Conservation (phyloP, 2,329 filamentous ascomycete species). For the Metarhizium anisopliae region DNA sequence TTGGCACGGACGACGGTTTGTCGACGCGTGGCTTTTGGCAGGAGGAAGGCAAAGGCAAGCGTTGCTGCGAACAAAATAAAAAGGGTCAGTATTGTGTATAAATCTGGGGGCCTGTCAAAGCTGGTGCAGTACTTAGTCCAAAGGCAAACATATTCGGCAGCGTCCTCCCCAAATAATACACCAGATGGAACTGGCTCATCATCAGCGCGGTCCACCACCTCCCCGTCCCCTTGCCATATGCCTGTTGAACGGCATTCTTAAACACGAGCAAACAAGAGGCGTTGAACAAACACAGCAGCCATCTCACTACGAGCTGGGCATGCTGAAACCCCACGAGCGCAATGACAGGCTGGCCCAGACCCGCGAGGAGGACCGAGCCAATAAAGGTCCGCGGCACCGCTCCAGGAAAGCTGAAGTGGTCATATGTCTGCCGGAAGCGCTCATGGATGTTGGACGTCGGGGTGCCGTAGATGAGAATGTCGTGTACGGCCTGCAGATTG, state of each 20-base stretch:
- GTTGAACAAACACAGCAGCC: constrained; percentile 71
- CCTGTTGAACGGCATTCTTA: constrained; percentile 49
- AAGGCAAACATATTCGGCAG: constrained; percentile 97
- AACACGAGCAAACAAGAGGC: constrained; percentile 59
- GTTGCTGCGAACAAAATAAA: constrained; percentile 42
- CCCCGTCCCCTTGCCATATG: constrained; percentile 60
- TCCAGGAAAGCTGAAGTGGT: constrained; percentile 85
- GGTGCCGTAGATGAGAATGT: constrained; percentile 74
- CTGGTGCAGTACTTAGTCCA: constrained; percentile 57
- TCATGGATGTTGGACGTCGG: constrained; percentile 36
- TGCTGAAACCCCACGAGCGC: constrained; percentile 44
- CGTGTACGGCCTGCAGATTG: constrained; percentile 89
- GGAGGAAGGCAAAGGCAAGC: constrained; percentile 45
- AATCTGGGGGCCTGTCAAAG: background rate
- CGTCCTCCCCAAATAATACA: constrained; percentile 87
- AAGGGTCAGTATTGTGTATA: background rate
- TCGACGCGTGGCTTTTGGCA: constrained; percentile 23
- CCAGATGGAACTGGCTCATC: constrained; percentile 79
- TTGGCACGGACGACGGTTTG: constrained; percentile 38
- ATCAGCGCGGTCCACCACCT: constrained; percentile 76
- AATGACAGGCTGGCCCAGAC: constrained; percentile 59
- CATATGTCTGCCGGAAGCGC: constrained; percentile 58
- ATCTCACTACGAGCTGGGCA: constrained; percentile 58
- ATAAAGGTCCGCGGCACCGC: constrained; percentile 87
- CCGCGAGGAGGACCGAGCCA: constrained; percentile 68